These are phyloP conservation scores for Schizophyllum commune DNA, from an alignment of 1,284 basidiomycete genomes.

Conservation along the genomic window DNA sequence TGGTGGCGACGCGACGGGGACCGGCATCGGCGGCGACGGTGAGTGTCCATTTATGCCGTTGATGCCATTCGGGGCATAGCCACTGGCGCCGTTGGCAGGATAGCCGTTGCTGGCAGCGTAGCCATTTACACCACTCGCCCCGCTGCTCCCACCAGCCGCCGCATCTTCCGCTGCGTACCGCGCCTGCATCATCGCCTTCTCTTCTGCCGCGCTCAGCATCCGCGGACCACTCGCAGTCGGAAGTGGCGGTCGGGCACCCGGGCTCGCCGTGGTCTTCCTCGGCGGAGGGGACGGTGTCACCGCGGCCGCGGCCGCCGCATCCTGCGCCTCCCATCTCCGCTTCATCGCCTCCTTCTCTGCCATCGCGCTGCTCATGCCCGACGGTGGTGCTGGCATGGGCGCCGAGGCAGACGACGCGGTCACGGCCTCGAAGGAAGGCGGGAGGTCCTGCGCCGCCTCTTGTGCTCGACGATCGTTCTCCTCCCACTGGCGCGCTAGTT, in stretches of 20 bases:
- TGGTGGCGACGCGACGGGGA: conserved; percentile 32
- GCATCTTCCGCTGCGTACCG: conserved; percentile 51
- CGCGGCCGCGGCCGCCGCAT: conserved; percentile 33
- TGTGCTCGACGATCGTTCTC: not conserved
- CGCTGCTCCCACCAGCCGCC: not conserved
- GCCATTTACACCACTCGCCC: not conserved
- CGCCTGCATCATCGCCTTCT: conserved; percentile 62
- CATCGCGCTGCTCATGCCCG: conserved; percentile 1
- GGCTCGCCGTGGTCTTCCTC: conserved; percentile 10
- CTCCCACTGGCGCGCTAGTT: not conserved
- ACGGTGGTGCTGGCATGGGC: conserved; percentile 6
- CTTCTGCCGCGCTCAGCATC: conserved; percentile 63
- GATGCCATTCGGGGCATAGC: conserved; percentile 12
- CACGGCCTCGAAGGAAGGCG: conserved; percentile 40
- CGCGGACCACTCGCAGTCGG: conserved; percentile 24
- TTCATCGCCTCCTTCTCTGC: conserved; percentile 45
- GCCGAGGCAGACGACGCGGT: not conserved
- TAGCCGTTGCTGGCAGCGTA: conserved; percentile 3
- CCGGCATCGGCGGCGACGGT: conserved; percentile 11
- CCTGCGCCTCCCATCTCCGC: conserved; percentile 54
- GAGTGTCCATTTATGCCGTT: not conserved
- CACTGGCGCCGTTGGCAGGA: conserved; percentile 13
- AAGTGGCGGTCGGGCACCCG: conserved; percentile 25
- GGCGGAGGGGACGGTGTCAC: conserved; percentile 17
- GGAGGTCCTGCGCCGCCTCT: conserved; percentile 23